These are phyloP conservation scores for Scheffersomyces titani DNA, from an alignment of 1,139 yeast genomes.

Conservation along the genomic window DNA sequence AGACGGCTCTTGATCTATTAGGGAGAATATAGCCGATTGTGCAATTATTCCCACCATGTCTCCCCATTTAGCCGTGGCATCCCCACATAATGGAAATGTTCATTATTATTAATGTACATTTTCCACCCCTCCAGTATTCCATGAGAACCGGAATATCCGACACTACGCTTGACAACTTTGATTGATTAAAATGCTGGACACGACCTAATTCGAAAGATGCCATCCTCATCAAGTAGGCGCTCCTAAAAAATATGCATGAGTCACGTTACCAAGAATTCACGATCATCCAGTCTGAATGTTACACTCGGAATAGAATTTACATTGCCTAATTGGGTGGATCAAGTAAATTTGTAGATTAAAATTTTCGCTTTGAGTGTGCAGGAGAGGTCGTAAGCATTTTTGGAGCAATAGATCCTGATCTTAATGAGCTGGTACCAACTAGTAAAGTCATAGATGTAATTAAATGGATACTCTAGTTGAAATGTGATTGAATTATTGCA, in stretches of 20 bases:
- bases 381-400: conserved; percentile 4
- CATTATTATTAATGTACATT: background rate
- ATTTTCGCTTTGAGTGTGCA: conserved; percentile 13
- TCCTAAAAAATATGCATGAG: background rate
- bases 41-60: background rate
- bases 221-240: background rate
- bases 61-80: background rate
- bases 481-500: no score
- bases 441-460: background rate
- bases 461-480: background rate
- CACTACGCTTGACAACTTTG: background rate
- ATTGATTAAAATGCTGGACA: background rate
- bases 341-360: conserved; percentile 30
- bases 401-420: background rate
- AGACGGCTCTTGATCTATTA: background rate
- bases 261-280: background rate
- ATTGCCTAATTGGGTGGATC: conserved; percentile 36
- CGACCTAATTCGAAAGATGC: background rate
- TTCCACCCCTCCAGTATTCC: background rate
- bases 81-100: background rate
- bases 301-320: conserved; percentile 22
- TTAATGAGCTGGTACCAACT: background rate
- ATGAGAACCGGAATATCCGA: background rate
- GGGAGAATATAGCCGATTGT: background rate
- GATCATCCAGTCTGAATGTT: no score